Evolutionary conservation across 2,329 filamentous ascomycete species (phyloP), one percentile per base, ranked within the genome.

Genomic region (Scytalidium sp.): DNA sequence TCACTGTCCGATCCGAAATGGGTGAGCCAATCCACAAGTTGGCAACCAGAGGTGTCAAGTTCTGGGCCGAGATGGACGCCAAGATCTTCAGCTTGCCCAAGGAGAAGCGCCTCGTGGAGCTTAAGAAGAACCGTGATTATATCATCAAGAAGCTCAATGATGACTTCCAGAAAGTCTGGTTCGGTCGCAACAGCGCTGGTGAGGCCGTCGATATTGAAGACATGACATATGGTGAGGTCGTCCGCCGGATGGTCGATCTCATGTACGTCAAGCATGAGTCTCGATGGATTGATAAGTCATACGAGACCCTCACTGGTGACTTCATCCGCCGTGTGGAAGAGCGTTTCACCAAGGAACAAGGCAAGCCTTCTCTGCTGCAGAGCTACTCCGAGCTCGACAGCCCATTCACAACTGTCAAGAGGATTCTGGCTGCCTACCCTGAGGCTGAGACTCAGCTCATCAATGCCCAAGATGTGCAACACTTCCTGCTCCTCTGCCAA

Each of bases 1-100:
- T 99, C 62, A 99, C 94, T 22, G 94, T 99, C 44, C 84, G 91
- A 56, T 99, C 94, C 1, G 94, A 99, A 73, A 99, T 99, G 95
- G 95, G 94, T 42, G 94, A 99, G 77, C 95, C 94, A 5, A 99
- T 99, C 55, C 94, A 99, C 78, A 99, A 99, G 76, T 83, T 99
- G 52, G 95, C 94, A 15, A 99, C 94, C 44, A 88, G 95, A 51
- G 94, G 94, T 80, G 92, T 99, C 43, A 78, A 83, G 48, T 96
- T 99, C 78, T 99, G 94, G 94, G 87, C 91, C 45, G 95, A 99
- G 74, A 96, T 99, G 91, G 94, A 99, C 65, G 83, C 95, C 70
- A 97, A 96, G 74, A 97, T 99, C 64, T 99, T 99, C 77, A 88
- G 84, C 65, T 76, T 99, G 44, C 92, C 96, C 71, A 96, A 76